Conservation (phyloP, 2,329 filamentous ascomycete genomes). For the Colletotrichum graminicola region DNA sequence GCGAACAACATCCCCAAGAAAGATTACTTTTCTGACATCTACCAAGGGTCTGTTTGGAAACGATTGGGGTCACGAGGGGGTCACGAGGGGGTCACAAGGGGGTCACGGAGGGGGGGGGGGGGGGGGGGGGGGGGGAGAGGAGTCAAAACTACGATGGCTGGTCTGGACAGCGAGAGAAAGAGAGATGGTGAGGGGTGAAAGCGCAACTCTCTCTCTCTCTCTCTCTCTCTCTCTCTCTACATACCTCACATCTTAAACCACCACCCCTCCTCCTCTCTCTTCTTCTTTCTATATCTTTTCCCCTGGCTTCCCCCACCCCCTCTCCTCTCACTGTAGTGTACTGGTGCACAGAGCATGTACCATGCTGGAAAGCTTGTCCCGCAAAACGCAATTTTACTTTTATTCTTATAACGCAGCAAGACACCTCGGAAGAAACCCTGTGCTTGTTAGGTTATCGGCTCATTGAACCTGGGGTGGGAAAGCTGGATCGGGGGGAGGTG, state of each 20-base stretch:
- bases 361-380: not conserved
- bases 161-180: not conserved
- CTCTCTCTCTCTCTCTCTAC: not conserved
- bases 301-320: not conserved
- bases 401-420: not conserved
- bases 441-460: not conserved
- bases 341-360: not conserved
- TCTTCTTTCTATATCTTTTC: not conserved
- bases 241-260: not conserved
- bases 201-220: not conserved
- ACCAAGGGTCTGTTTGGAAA: not conserved
- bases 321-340: not conserved
- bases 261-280: not conserved
- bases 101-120: not conserved
- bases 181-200: not conserved
- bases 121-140: not conserved
- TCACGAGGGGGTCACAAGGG: no score
- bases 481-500: no score
- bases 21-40: slow-evolving; percentile 11
- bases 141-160: not conserved
- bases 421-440: not conserved
- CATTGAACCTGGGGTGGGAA: not conserved
- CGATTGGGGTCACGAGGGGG: not conserved
- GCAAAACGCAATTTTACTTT: not conserved
- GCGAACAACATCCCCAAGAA: not conserved